These are phyloP conservation scores for Pyrenophora teres DNA, from an alignment of 2,329 filamentous ascomycete species.

Conservation along the genomic window DNA sequence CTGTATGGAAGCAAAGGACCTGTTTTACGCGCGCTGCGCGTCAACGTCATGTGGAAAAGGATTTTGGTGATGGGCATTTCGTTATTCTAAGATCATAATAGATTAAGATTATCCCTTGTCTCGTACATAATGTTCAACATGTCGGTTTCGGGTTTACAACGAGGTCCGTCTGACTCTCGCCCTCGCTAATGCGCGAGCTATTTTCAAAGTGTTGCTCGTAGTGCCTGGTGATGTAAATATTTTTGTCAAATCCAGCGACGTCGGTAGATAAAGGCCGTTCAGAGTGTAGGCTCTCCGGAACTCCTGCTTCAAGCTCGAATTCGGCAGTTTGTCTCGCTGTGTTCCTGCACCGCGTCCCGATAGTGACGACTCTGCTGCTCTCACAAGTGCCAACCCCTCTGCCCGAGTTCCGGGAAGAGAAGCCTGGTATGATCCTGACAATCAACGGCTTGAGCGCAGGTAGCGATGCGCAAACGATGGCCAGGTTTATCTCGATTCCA, in stretches of 20 bases:
- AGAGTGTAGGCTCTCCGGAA: conserved; percentile 5
- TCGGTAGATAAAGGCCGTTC: conserved; percentile 10
- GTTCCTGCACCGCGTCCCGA: neutral
- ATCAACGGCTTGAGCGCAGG: conserved; percentile 38
- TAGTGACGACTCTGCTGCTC: neutral
- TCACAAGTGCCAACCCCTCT: conserved; percentile 9
- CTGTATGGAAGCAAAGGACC: too few species aligned
- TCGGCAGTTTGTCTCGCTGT: conserved; percentile 14
- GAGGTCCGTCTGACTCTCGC: conserved; percentile 9
- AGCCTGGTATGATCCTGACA: conserved; percentile 27
- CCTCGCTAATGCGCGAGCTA: conserved; percentile 1
- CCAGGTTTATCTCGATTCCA: conserved; percentile 38
- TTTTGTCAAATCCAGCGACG: conserved; percentile 12
- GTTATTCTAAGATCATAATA: neutral
- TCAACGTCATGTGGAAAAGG: too few species aligned
- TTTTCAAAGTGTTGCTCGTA: conserved; percentile 8
- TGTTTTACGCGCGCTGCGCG: too few species aligned
- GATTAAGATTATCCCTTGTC: neutral
- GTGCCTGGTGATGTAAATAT: conserved; percentile 6
- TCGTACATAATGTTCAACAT: neutral
- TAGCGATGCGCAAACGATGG: conserved; percentile 40
- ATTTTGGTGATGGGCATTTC: neutral
- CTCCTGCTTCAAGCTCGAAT: conserved; percentile 15
- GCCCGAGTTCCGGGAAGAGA: conserved; percentile 18
- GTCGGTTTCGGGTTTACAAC: neutral